phyloP scores from a whole-genome alignment of 2,329 filamentous ascomycete species.

The Trichoderma afroharzianum region DNA sequence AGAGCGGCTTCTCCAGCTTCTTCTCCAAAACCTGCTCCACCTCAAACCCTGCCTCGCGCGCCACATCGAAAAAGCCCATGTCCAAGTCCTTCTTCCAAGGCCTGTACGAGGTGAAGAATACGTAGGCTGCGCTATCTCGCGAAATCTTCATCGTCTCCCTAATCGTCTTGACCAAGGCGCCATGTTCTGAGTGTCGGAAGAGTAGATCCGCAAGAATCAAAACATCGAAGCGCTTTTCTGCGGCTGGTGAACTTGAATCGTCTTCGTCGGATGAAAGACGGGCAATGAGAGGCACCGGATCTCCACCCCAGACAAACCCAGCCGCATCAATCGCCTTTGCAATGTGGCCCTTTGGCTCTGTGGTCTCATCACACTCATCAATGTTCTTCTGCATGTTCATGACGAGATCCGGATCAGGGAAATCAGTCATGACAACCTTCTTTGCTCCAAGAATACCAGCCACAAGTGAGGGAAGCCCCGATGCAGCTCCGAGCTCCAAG shows the following conservation, averaged over 20 bases:
- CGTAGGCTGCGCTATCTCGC: conserved; percentile 62
- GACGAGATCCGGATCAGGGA: conserved; percentile 80
- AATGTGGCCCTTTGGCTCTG: conserved; percentile 30
- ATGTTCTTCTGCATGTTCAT: conserved; percentile 77
- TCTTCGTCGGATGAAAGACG: conserved; percentile 43
- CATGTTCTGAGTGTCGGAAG: conserved; percentile 87
- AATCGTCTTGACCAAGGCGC: conserved; percentile 70
- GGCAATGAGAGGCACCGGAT: conserved; percentile 54
- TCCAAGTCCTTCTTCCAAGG: conserved; percentile 87
- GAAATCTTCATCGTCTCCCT: conserved; percentile 59
- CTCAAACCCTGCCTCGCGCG: conserved; percentile 63
- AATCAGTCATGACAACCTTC: conserved; percentile 79
- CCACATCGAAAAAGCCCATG: conserved; percentile 79
- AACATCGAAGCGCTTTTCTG: conserved; percentile 63
- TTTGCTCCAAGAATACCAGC: conserved; percentile 68
- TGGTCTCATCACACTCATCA: conserved; percentile 45
- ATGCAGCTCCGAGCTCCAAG: conserved; percentile 84
- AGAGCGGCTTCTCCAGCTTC: conserved; percentile 81
- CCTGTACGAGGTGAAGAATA: conserved; percentile 92
- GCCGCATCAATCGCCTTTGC: conserved; percentile 49
- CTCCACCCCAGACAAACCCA: conserved; percentile 82
- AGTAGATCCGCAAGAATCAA: conserved; percentile 84
- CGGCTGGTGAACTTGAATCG: neutral
- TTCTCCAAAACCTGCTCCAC: conserved; percentile 80
- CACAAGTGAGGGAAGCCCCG: conserved; percentile 77